A percentile compares a stretch with the other conserved stretches of the same genome.
Conservation (phyloP, 352 stramenopile species). For the Phytophthora boehmeriae region DNA sequence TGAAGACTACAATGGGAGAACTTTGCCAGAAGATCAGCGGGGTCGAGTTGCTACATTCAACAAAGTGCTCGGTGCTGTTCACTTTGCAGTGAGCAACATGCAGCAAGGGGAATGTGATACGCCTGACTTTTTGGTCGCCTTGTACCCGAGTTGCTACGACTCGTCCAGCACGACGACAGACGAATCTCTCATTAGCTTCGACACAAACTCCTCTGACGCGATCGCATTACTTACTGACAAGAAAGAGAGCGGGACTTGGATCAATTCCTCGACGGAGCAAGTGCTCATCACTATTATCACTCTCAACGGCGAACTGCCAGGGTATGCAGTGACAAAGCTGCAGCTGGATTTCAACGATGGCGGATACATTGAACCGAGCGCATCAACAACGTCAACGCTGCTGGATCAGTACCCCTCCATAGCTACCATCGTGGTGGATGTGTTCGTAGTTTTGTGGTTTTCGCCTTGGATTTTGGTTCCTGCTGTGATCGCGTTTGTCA, state of each 20-base stretch:
- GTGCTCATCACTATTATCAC: slow-evolving; percentile 49
- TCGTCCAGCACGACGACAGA: slow-evolving; percentile 15
- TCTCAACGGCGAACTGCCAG: slow-evolving; percentile 50
- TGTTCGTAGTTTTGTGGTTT: slow-evolving; percentile 29
- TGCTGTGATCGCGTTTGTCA: slow-evolving; percentile 18
- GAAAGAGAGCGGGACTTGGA: slow-evolving; percentile 36
- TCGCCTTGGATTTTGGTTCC: slow-evolving; percentile 28
- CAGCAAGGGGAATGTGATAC: slow-evolving; percentile 22
- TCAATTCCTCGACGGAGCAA: slow-evolving; percentile 37
- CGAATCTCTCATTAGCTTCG: slow-evolving; percentile 37
- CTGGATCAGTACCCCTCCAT: slow-evolving; percentile 26
- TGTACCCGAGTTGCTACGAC: slow-evolving; percentile 51
- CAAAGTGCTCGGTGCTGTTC: slow-evolving; percentile 42
- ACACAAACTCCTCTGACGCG: slow-evolving; percentile 33
- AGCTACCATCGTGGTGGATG: slow-evolving; percentile 21
- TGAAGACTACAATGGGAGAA: slow-evolving; percentile 45
- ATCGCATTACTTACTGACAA: slow-evolving; percentile 20
- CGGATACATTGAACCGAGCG: slow-evolving; percentile 35
- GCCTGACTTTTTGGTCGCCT: slow-evolving; percentile 24
- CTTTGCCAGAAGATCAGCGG: slow-evolving; percentile 29
- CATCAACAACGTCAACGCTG: slow-evolving; percentile 30
- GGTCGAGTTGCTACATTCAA: slow-evolving; percentile 44
- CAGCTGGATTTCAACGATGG: slow-evolving; percentile 43
- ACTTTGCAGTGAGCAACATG: slow-evolving; percentile 35
- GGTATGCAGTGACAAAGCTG: slow-evolving; percentile 42